These are phyloP conservation scores for Xylaria sp. DNA, from an alignment of 2,329 filamentous ascomycete genomes.

Conservation along the genomic window DNA sequence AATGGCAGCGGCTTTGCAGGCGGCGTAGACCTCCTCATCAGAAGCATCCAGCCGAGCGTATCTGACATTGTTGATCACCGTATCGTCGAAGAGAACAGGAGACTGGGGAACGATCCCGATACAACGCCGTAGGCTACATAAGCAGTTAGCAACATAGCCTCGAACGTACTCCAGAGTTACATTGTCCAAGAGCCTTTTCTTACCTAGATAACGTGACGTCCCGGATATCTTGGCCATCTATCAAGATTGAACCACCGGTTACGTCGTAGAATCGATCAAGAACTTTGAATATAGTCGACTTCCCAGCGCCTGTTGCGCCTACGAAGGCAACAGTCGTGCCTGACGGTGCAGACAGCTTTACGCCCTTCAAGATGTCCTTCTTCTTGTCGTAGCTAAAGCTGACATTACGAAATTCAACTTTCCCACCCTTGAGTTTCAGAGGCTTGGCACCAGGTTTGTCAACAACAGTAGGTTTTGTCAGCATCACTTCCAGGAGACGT, in stretches of 20 bases:
- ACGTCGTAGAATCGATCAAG: conserved; percentile 64
- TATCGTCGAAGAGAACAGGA: conserved; percentile 62
- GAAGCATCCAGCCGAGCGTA: conserved; percentile 62
- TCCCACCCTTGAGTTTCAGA: conserved; percentile 61
- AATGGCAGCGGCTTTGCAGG: conserved; percentile 64
- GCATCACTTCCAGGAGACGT: conserved; percentile 67
- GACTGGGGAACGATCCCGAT: conserved; percentile 59
- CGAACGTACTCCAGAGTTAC: not conserved
- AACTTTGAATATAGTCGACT: conserved; percentile 60
- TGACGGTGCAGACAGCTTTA: conserved; percentile 61
- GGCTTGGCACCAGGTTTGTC: conserved; percentile 62
- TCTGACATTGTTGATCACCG: conserved; percentile 64
- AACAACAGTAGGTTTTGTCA: conserved; percentile 64
- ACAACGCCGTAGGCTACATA: conserved; percentile 51
- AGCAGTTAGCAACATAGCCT: conserved; percentile 19
- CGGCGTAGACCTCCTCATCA: conserved; percentile 60
- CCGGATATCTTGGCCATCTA: conserved; percentile 58
- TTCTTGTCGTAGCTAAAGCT: conserved; percentile 69
- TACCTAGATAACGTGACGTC: conserved; percentile 54
- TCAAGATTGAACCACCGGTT: conserved; percentile 55
- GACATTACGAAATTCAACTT: conserved; percentile 65
- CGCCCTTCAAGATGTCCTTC: conserved; percentile 65
- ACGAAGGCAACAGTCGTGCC: conserved; percentile 69
- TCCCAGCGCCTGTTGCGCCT: conserved; percentile 66
- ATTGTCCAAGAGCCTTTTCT: conserved; percentile 1